Percentiles rank a stretch among this genome's conserved stretches.
Evolutionary conservation across 2,329 filamentous ascomycete species (phyloP).

Genomic region (Fusarium pseudoanthophilum): DNA sequence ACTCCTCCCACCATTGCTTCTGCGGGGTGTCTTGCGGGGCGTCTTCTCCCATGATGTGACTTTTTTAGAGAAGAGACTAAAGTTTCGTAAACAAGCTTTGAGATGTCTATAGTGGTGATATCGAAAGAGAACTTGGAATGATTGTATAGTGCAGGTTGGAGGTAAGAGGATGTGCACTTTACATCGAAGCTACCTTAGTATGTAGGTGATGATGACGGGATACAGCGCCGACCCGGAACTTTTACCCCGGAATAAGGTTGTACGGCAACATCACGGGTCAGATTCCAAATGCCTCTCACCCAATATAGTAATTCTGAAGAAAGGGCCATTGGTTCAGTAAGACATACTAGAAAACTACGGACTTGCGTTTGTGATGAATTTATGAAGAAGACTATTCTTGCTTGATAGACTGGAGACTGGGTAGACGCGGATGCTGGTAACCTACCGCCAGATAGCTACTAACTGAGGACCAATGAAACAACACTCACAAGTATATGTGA

Average conservation of each 20-base stretch:
- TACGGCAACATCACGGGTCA: background rate
- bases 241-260: slow-evolving; percentile 12
- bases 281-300: background rate
- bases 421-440: background rate
- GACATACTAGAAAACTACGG: rapidly evolving
- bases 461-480: background rate
- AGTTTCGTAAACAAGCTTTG: no score
- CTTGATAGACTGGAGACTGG: rapidly evolving
- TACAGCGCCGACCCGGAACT: background rate
- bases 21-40: slow-evolving; percentile 41
- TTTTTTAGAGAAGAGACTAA: no score
- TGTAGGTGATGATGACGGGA: slow-evolving; percentile 2
- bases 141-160: background rate
- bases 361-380: rapidly evolving
- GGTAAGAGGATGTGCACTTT: background rate
- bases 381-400: rapidly evolving
- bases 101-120: background rate
- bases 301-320: background rate
- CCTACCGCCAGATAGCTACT: rapidly evolving
- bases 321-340: rapidly evolving
- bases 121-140: no score
- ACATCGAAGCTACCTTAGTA: background rate
- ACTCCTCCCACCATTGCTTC: slow-evolving; percentile 53
- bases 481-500: background rate
- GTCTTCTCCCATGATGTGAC: slow-evolving; percentile 38